Base-by-base conservation (phyloP, 1,284 basidiomycete species). In the Ustilago esculenta region DNA sequence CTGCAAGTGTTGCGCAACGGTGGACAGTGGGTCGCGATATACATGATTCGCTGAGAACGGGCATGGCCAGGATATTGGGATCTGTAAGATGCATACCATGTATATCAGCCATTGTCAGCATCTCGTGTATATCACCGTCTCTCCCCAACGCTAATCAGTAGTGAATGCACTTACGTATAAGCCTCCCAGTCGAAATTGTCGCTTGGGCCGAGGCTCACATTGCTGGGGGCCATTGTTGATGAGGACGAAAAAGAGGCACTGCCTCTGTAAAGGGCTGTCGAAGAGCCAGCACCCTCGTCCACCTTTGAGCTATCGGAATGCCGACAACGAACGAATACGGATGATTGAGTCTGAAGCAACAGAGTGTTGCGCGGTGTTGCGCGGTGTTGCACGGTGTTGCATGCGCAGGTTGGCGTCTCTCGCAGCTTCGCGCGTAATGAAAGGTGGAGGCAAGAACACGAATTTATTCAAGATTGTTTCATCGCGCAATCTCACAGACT, bases 171-270 rank as follows among this genome's bases (percentile, higher is more conserved):
- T 55, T 46, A 73, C 40, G 72, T 71, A 48, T 77, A 77, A 2
- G 71, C 36, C 34, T 77, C 75, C 75, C 75, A 77, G 52, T 77
- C 75, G 20, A 77, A 77, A 47, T 61, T 48, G 25, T 77, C 71
- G 4, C 61, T 27, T 0, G 54, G 46, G 10, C 23, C 21, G n/a
- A 68, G 29, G 5, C 15, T 23, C 3, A 70, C 53, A 20, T 61
- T 46, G 2, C 34, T 54, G 11, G 53, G 46, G 17, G 55, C 53
- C 9, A 39, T 44, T 11, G 39, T 14, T 17, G 39, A 37, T 5
- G 29, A 29, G 2, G 29, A 39, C 23, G 50, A 39, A 14, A 50
- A 33, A 5, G 42, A 36, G 18, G 23, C 15, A 34, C 36, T 15
- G 39, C 12, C 24, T 15, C 30, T 24, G 8, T 40, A 21, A 8